These are phyloP conservation scores for Brassica nigra DNA, from an alignment of 345 rosid genomes.

Conservation along the genomic window DNA sequence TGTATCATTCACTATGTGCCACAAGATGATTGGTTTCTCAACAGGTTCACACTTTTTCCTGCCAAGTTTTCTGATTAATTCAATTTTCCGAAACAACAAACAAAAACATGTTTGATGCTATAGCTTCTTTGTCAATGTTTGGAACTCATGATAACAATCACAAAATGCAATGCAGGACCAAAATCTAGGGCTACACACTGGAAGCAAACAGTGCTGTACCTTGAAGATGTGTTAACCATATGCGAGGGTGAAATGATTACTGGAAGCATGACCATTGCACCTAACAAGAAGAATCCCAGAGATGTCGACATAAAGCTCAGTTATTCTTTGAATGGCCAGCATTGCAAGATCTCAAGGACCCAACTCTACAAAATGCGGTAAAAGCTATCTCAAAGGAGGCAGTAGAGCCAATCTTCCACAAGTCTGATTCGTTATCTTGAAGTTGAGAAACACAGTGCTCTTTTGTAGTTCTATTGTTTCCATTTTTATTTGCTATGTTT, in stretches of 20 bases:
- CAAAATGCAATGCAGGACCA: constrained; percentile 51
- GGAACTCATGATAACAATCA: not conserved
- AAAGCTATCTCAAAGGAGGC: constrained; percentile 18
- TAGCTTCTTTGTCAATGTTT: not conserved
- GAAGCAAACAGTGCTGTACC: constrained; percentile 91
- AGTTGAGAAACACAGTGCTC: not conserved
- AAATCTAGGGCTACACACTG: constrained; percentile 81
- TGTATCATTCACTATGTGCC: constrained; percentile 86
- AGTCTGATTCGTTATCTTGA: constrained; percentile 5
- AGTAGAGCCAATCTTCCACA: not conserved
- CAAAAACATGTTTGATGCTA: not conserved
- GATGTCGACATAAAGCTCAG: constrained; percentile 80
- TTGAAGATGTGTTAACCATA: constrained; percentile 84
- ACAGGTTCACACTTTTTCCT: constrained; percentile 57
- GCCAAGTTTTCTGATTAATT: not conserved
- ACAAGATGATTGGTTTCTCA: constrained; percentile 89
- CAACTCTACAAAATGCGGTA: constrained; percentile 85
- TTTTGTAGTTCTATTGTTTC: constrained; percentile 1
- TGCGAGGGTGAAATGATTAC: constrained; percentile 78
- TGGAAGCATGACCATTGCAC: constrained; percentile 89
- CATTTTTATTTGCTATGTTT: not conserved
- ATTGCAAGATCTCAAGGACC: constrained; percentile 60
- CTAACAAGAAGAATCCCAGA: constrained; percentile 85
- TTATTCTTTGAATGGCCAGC: constrained; percentile 71
- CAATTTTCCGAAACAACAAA: not conserved